Conservation (phyloP, 73 alveolate species). For the Symbiodinium natans region DNA sequence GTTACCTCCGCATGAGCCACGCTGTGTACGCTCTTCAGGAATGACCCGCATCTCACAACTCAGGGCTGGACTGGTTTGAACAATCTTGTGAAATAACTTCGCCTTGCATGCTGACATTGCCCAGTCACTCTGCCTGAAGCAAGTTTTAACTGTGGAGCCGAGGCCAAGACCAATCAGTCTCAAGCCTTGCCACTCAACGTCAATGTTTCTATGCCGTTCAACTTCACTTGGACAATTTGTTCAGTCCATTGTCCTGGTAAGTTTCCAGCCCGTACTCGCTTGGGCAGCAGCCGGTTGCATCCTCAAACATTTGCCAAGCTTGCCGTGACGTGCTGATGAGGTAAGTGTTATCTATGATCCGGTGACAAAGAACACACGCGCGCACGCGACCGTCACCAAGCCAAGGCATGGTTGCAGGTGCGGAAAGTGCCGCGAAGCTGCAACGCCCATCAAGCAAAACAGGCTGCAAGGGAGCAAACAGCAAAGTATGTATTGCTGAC, state of each 20-base stretch:
- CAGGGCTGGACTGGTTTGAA: neutral
- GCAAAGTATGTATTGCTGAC: too few relatives aligned
- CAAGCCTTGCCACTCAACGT: neutral
- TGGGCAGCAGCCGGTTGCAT: conserved; percentile 10
- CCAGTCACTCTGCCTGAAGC: too few relatives aligned
- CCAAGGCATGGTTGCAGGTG: too few relatives aligned
- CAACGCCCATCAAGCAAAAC: neutral
- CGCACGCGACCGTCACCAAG: too few relatives aligned
- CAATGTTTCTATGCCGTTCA: neutral
- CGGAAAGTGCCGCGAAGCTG: neutral
- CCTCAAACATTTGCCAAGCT: neutral
- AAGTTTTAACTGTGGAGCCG: too few relatives aligned
- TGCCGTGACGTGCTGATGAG: neutral
- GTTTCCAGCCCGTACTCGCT: neutral
- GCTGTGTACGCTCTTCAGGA: neutral
- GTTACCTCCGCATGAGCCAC: neutral
- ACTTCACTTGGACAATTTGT: too few relatives aligned
- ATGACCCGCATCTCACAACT: neutral
- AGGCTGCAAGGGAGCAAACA: neutral
- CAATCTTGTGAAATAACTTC: neutral
- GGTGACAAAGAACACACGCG: too few relatives aligned
- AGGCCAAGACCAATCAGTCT: neutral
- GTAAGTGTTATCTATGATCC: too few relatives aligned
- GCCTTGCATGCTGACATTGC: neutral
- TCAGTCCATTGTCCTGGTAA: too few relatives aligned